A percentile compares a stretch with the other conserved stretches of the same genome.
These are phyloP conservation scores for Acacia concinna DNA, from an alignment of 331 rosid species.

Conservation along the genomic window DNA sequence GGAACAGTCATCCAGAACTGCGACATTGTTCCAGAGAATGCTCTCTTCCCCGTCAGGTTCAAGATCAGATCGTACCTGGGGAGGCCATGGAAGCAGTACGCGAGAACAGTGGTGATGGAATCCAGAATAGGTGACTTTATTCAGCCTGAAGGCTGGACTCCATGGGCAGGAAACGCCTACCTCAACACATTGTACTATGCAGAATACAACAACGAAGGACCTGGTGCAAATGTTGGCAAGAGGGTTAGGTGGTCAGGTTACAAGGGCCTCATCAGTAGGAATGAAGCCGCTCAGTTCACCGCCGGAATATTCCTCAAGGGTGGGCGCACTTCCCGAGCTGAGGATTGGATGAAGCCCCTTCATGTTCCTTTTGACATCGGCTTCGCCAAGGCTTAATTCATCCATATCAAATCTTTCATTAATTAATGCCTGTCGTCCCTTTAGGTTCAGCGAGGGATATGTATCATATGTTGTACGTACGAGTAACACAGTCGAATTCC, in stretches of 20 bases:
- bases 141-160: slow-evolving; percentile 50
- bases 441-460: not conserved
- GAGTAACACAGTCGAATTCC: not conserved
- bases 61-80: slow-evolving; percentile 46
- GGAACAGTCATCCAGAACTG: slow-evolving; percentile 54
- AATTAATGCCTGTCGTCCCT: not conserved
- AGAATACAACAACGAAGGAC: slow-evolving; percentile 56
- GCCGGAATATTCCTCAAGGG: slow-evolving; percentile 31
- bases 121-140: slow-evolving; percentile 46
- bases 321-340: not conserved
- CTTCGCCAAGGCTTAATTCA: not conserved
- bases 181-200: slow-evolving; percentile 43
- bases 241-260: slow-evolving; percentile 62
- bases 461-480: not conserved
- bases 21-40: slow-evolving; percentile 42
- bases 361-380: slow-evolving; percentile 37
- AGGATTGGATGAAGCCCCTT: slow-evolving; percentile 36
- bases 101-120: slow-evolving; percentile 58
- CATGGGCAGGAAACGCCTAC: slow-evolving; percentile 36
- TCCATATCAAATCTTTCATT: too few relatives aligned
- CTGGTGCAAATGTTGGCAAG: slow-evolving; percentile 37
- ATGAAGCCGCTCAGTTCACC: slow-evolving; percentile 45
- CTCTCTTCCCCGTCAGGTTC: slow-evolving; percentile 37
- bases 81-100: slow-evolving; percentile 58
- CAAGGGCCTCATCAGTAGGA: slow-evolving; percentile 33